Evolutionary conservation across 2,329 filamentous ascomycete species (phyloP).

Genomic region (Helicocarpus griseus): DNA sequence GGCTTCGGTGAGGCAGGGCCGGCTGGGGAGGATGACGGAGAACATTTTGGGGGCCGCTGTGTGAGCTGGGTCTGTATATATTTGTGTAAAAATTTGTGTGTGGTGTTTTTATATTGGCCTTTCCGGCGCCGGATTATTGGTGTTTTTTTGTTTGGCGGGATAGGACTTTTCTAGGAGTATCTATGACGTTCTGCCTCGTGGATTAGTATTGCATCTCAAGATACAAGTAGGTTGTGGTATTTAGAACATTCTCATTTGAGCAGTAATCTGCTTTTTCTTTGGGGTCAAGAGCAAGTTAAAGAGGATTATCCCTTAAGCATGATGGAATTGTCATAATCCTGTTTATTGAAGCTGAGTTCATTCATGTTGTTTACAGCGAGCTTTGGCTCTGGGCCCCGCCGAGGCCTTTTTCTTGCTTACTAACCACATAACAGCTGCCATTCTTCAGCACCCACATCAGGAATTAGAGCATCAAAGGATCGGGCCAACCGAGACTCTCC

Average conservation of each 20-base stretch:
- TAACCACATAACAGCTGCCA: no score
- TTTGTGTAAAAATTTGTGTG: neutral
- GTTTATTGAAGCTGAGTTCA: neutral
- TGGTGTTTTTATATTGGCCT: neutral
- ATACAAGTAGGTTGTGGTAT: neutral
- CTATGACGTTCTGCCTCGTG: neutral
- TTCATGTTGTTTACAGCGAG: no score
- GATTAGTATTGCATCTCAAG: neutral
- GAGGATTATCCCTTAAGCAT: neutral
- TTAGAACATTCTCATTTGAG: neutral
- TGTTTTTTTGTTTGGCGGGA: neutral
- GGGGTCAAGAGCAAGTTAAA: neutral
- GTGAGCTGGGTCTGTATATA: neutral
- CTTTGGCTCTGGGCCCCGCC: no score
- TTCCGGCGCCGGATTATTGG: neutral
- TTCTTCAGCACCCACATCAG: no score
- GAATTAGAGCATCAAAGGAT: no score
- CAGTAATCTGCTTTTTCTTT: neutral
- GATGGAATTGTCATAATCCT: neutral
- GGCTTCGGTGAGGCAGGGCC: constrained; percentile 50
- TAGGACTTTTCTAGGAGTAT: neutral
- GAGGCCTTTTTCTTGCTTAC: no score
- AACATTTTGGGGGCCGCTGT: constrained; percentile 40
- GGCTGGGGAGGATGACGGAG: constrained; percentile 51
- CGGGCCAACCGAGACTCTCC: no score